phyloP scores from a whole-genome alignment of 257 asterid species.

The Penstemon newberryi region DNA sequence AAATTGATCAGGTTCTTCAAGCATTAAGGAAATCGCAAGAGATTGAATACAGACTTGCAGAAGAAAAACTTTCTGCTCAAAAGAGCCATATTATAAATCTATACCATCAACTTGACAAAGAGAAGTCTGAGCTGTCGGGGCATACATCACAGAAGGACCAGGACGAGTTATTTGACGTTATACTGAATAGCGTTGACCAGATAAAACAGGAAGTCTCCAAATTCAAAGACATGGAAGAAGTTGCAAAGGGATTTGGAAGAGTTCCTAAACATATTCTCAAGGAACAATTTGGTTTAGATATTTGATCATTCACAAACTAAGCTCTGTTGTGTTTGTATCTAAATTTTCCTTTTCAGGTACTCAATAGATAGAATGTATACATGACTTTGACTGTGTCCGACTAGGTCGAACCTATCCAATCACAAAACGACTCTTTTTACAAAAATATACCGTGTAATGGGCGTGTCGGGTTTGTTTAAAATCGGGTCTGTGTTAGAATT shows the following conservation, averaged over 20 bases:
- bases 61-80: conserved; percentile 52
- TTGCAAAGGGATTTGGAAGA: conserved; percentile 70
- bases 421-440: no score
- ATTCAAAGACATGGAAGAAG: conserved; percentile 63
- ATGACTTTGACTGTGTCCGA: no score
- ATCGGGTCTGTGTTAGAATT: no score
- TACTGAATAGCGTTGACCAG: conserved; percentile 56
- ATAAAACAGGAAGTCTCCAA: conserved; percentile 46
- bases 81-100: conserved; percentile 50
- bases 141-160: conserved; percentile 35
- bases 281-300: conserved; percentile 50
- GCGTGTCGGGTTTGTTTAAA: no score
- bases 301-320: conserved; percentile 38
- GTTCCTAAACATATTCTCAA: conserved; percentile 52
- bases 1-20: conserved; percentile 39
- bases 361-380: no score
- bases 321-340: no score
- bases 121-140: conserved; percentile 43
- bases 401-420: no score
- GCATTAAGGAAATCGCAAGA: conserved; percentile 58
- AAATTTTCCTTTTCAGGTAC: no score
- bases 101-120: conserved; percentile 53
- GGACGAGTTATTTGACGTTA: conserved; percentile 38
- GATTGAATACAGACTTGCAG: conserved; percentile 55
- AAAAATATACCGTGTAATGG: no score